These are phyloP conservation scores for Monarda citriodora DNA, from an alignment of 305 asterid species.

Conservation along the genomic window DNA sequence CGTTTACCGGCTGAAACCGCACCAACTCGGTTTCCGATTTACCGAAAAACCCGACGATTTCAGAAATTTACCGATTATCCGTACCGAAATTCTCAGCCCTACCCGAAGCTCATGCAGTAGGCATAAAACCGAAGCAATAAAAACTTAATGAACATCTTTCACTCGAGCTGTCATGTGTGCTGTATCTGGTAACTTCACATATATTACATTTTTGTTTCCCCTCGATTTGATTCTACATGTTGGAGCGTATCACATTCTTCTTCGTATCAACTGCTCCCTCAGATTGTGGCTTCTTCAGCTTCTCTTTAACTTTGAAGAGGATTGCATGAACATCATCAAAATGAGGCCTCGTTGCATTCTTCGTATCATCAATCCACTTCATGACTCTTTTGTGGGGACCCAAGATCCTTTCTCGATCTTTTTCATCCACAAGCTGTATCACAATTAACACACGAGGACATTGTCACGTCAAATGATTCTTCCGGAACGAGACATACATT, in stretches of 20 bases:
- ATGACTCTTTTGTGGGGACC: constrained; percentile 48
- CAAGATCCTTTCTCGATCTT: constrained; percentile 56
- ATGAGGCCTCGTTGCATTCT: constrained; percentile 51
- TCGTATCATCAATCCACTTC: constrained; percentile 66
- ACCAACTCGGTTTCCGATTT: too few species aligned
- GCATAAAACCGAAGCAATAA: too few species aligned
- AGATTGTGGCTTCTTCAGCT: constrained; percentile 36
- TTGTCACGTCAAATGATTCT: not conserved
- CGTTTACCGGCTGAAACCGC: too few species aligned
- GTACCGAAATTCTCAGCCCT: too few species aligned
- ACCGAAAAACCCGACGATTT: too few species aligned
- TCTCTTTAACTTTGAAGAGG: constrained; percentile 46
- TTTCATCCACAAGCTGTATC: constrained; percentile 50
- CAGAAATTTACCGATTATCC: too few species aligned
- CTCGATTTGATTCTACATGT: constrained; percentile 32
- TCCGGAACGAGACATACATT: not conserved
- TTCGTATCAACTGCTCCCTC: constrained; percentile 16
- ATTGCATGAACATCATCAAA: constrained; percentile 58
- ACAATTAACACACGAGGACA: not conserved
- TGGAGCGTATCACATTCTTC: constrained; percentile 28
- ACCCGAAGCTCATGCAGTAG: too few species aligned
- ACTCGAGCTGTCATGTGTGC: too few species aligned
- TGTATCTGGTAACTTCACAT: too few species aligned
- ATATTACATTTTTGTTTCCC: too few species aligned
- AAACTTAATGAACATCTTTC: too few species aligned